Base-by-base conservation (phyloP, 2,329 filamentous ascomycete genomes). In the Paraconiothyrium brasiliense region DNA sequence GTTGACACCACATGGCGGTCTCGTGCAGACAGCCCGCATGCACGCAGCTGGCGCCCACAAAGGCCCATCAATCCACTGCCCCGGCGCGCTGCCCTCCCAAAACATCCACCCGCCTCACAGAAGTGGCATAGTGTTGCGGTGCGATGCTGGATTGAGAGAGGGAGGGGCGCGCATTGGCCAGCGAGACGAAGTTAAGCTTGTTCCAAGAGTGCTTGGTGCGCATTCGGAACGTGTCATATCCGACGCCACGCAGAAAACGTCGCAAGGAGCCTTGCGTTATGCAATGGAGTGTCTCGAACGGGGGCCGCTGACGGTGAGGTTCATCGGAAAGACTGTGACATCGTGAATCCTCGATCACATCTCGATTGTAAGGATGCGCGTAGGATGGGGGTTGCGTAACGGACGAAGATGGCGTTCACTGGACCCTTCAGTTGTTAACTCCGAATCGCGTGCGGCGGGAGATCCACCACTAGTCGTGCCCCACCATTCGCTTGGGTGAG, bases 211-310 rank as follows among this genome's bases (percentile, higher is more conserved):
- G 67, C 63, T 65, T 67, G 62, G 64, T 57, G 22, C 46, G 51
- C 49, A 46, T 62, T 70, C 74, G 76, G 75, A 55, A 75, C 74
- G 74, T 72, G 63, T 70, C 71, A 74, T 27, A 61, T 72, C 75
- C 74, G 75, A 67, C 69, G 71, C 72, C 68, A 77, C 67, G 72
- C 74, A 68, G 35, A 51, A 52, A 44, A 51, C 60, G 75, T 77
- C 64, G 59, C 71, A 76, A 62, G 58, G 48, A 61, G 46, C 48
- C 49, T 52, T 46, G 55, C 57, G 46, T 67, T 63, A 59, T 60
- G 65, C 71, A 59, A 1, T 10, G 43, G 8, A 10, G 43, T 46
- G 43, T 46, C 43, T 46, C 43, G 43, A 11, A 2, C 43, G 6
- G 8, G 9, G 7, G 43, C 43, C 43, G 43, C 43, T 24, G 43